Conservation (phyloP, 495 filamentous ascomycete genomes). For the Neurospora sublineolata region DNA sequence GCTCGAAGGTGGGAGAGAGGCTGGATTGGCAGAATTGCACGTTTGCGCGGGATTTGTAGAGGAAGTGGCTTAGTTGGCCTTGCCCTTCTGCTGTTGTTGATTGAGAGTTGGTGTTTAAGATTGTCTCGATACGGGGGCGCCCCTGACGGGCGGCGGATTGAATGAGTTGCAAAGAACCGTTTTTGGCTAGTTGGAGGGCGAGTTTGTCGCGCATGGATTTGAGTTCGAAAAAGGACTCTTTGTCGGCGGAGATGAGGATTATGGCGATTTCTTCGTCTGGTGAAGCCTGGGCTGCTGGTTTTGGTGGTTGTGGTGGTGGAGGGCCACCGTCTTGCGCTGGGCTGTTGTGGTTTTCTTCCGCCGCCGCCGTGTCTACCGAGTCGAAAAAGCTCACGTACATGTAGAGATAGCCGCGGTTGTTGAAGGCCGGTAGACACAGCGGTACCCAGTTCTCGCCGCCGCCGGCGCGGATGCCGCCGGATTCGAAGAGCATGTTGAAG, state of each 20-base stretch:
- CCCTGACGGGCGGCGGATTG: constrained; percentile 58
- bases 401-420: constrained; percentile 93
- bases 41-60: constrained; percentile 87
- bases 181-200: constrained; percentile 63
- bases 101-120: constrained; percentile 18
- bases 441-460: constrained; percentile 98
- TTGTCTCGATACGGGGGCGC: constrained; percentile 54
- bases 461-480: constrained; percentile 68
- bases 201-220: constrained; percentile 73
- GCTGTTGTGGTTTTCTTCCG: constrained; percentile 7
- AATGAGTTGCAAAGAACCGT: constrained; percentile 63
- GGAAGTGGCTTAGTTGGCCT: constrained; percentile 65
- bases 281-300: neutral
- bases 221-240: constrained; percentile 85
- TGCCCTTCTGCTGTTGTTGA: neutral
- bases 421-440: constrained; percentile 91
- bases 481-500: constrained; percentile 99
- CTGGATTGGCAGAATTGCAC: constrained; percentile 92
- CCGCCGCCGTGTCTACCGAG: constrained; percentile 9
- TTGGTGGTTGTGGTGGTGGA: constrained; percentile 15
- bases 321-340: too few species aligned
- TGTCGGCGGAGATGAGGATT: constrained; percentile 82
- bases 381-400: constrained; percentile 96
- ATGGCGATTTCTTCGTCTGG: constrained; percentile 72
- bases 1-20: constrained; percentile 56